Base-by-base conservation (phyloP, 495 filamentous ascomycete genomes). In the Penicillium chermesinum region DNA sequence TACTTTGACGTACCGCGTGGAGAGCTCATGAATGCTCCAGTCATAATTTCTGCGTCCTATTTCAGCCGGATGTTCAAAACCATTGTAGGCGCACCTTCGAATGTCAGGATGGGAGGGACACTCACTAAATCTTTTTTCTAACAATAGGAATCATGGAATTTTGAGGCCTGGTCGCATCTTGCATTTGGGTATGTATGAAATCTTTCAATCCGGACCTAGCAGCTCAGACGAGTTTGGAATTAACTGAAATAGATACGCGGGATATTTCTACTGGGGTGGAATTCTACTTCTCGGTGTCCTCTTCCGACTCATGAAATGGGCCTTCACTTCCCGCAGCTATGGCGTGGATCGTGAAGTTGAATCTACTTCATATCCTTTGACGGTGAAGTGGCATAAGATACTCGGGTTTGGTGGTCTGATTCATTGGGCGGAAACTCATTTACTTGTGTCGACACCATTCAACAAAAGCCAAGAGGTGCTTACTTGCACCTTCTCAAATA, bases 401-500 rank as follows among this genome's bases (percentile, higher is more conserved):
- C 43, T 49, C 10, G 41, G 42, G 39, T 4, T 44, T 4, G 41
- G 45, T 2, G 22, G 27, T n/a, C 5, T 47, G 2, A 48, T 62
- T 43, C 51, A 58, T 25, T 66, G 60, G 58, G 8, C 67, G 2
- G 52, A 63, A 14, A 68, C 59, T 0, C 53, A 74, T 51, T 41
- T 76, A 8, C 55, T 68, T 7, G 48, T 67, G 12, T 61, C 71
- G 17, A 50, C 61, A 2, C 65, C 70, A 2, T 46, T 69, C 10
- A 55, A 54, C 30, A 44, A 49, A 19, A 53, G 59, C n/a, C 54
- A 64, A 27, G 15, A 51, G 1, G 21, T 71, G 2, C 41, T 73
- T 20, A 65, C 63, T 20, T 73, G 59, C 50, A 68, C 62, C 1
- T 65, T 74, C 47, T 66, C 72, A 1, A 70, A 65, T 0, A 67